Base-by-base conservation (phyloP, 75 land plant genomes). In the Sequoiadendron giganteum region DNA sequence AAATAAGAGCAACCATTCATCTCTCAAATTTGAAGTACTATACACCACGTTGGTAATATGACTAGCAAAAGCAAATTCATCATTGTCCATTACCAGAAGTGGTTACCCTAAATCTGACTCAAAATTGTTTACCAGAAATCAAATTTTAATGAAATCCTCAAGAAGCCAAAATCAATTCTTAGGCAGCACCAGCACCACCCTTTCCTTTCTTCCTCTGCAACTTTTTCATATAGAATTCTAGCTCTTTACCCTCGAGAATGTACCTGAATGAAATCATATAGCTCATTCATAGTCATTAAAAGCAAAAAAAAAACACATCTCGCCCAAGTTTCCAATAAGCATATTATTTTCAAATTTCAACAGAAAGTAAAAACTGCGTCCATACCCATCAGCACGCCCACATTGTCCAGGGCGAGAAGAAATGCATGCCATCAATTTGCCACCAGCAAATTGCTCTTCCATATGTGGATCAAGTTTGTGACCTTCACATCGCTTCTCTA, bases 381-480 rank as follows among this genome's bases (percentile, higher is more conserved):
- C 94, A 48, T 90, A 95, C 95, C 96, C 95, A 86, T 95, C 96
- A 84, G 94, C 90, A 72, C 96, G 90, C 40, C 96, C 96, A 78
- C 96, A 94, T 73, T 95, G 96, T 14, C 96, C 96, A 84, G 96
- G 96, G 3, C 96, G 94, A 21, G 96, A 94, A 15, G 96, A 85
- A 18, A 95, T 93, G 75, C 91, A 89, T 75, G 96, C 96, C 49
- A 91, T 75, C 73, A 95, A 82, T 10, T 95, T 84, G 9, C 96
- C 96, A 86, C 92, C 68, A 52, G 91, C 90, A 86, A 96, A 93
- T 42, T 96, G 97, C 79, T 95, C 97, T 84, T 96, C 97, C 86
- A 96, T 84, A 73, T 96, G 97, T 14, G 93, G 86, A 36, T 95
- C 97, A 61, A 95, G 93, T 54, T 91, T 92, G 48, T 91, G 96